A percentile compares a stretch with the other conserved stretches of the same genome.
Conservation (phyloP, 371 early-diverging fungal genomes). For the Mucor mucedo region DNA sequence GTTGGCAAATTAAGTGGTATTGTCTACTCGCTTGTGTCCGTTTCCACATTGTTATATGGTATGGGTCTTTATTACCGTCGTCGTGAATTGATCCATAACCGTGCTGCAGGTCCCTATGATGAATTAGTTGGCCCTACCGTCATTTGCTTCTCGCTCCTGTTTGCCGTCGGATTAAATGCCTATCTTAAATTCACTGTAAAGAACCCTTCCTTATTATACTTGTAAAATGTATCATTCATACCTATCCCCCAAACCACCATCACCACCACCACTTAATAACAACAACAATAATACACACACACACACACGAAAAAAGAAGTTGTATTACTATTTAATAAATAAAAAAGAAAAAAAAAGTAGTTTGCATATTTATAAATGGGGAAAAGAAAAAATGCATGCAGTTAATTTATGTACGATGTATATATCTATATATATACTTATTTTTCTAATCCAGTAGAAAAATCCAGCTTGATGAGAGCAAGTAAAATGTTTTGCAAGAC, state of each 20-base stretch:
- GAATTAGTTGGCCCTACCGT: slow-evolving; percentile 84
- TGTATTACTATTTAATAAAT: no score
- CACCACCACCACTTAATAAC: background rate
- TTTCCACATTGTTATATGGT: slow-evolving; percentile 89
- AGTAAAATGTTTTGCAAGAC: slow-evolving; percentile 75
- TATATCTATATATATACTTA: background rate
- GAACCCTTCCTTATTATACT: slow-evolving; percentile 30
- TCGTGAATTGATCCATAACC: slow-evolving; percentile 74
- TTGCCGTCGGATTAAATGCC: slow-evolving; percentile 90
- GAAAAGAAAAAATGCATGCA: background rate
- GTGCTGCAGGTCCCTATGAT: slow-evolving; percentile 81
- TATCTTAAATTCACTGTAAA: slow-evolving; percentile 74
- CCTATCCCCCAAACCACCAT: background rate
- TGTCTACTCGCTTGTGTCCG: slow-evolving; percentile 81
- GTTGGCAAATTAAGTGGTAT: slow-evolving; percentile 77
- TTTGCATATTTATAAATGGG: background rate
- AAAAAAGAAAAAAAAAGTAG: no score
- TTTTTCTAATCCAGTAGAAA: slow-evolving; percentile 28
- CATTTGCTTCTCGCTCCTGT: slow-evolving; percentile 83
- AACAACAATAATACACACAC: no score
- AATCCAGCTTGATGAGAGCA: slow-evolving; percentile 67
- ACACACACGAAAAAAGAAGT: no score
- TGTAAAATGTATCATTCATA: slow-evolving; percentile 12
- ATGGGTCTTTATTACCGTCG: slow-evolving; percentile 94
- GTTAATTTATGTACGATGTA: no score